Percentiles rank a stretch among this genome's conserved stretches.
Conservation (phyloP, 2,329 filamentous ascomycete species). For the Neofusicoccum sp. region DNA sequence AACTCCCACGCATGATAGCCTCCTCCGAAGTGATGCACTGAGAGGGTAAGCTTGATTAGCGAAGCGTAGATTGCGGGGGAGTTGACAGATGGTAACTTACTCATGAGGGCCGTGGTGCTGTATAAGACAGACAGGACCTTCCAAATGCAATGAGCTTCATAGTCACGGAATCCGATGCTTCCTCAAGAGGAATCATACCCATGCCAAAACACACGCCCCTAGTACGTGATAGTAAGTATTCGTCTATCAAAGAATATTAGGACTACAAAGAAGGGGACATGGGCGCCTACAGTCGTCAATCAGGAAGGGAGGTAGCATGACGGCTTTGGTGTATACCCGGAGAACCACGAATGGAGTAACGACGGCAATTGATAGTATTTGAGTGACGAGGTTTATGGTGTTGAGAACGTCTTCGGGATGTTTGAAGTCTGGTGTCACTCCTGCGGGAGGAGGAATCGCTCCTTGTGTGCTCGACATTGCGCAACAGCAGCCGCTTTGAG, state of each 20-base stretch:
- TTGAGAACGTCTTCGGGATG: conserved; percentile 19
- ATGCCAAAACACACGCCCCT: not conserved
- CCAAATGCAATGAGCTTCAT: not conserved
- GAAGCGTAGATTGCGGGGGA: too few species aligned
- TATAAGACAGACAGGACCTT: not conserved
- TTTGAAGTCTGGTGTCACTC: conserved; percentile 16
- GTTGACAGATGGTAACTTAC: not conserved
- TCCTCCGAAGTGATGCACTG: conserved; percentile 20
- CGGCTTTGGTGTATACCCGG: conserved; percentile 19
- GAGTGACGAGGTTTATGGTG: conserved; percentile 20
- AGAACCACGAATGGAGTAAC: conserved; percentile 20
- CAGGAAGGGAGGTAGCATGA: conserved; percentile 14
- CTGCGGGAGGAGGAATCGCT: conserved; percentile 16
- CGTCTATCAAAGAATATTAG: too few species aligned
- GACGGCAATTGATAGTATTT: conserved; percentile 18
- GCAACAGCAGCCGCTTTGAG: too few species aligned
- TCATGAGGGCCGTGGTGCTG: not conserved
- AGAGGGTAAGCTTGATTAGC: not conserved
- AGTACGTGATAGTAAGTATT: not conserved
- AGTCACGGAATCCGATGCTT: not conserved
- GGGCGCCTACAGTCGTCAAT: conserved; percentile 21
- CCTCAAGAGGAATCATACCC: not conserved
- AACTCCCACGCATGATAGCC: conserved; percentile 22
- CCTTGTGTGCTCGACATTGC: not conserved
- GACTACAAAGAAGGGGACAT: not conserved